Evolutionary conservation across 345 rosid genomes (phyloP).

Genomic region (Gossypioides kirkii): DNA sequence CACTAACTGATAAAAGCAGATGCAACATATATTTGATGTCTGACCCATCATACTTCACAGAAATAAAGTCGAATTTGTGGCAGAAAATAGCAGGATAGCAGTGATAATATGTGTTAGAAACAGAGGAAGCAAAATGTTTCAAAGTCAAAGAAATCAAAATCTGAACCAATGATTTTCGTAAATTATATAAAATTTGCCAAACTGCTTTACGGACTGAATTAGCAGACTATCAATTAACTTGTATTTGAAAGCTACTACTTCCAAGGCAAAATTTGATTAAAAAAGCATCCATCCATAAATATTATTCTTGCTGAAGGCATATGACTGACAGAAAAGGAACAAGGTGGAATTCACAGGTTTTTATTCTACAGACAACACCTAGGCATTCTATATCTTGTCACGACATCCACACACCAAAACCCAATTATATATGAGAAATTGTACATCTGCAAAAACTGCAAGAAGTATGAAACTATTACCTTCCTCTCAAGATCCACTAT

Average conservation of each 20-base stretch:
- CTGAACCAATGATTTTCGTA: neutral
- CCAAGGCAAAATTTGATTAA: neutral
- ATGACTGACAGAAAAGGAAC: neutral
- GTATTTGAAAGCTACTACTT: neutral
- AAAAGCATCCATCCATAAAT: neutral
- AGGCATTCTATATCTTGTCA: neutral
- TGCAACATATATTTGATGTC: neutral
- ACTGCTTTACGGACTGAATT: neutral
- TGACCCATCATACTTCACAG: neutral
- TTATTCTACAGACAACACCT: neutral
- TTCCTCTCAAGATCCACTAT: slow-evolving; percentile 88
- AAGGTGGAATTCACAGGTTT: neutral
- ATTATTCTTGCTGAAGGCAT: neutral
- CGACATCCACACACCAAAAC: neutral
- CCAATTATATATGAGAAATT: neutral
- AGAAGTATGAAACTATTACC: slow-evolving; percentile 36
- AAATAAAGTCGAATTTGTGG: neutral
- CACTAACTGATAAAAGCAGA: too few species aligned
- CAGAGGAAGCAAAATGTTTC: neutral
- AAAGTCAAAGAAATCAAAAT: neutral
- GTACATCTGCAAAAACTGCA: neutral
- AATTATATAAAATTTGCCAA: neutral
- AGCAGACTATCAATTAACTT: neutral
- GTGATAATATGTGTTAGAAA: neutral
- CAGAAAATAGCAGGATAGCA: neutral